phyloP scores from a whole-genome alignment of 768 basidiomycete genomes.

The Phanerochaete sordida region DNA sequence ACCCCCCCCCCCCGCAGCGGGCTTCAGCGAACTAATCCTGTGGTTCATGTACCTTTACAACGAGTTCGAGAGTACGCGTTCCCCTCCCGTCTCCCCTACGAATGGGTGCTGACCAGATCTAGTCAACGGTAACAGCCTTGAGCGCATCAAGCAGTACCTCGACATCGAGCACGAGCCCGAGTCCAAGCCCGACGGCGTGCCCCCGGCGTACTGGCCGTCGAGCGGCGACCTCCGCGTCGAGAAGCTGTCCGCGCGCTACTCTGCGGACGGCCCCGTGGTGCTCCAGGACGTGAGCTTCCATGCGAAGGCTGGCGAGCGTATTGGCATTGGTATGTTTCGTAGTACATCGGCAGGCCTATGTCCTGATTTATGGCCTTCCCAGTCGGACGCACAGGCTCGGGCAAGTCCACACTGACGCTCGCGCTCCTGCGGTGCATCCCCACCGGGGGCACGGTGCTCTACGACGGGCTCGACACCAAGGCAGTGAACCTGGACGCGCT shows the following conservation, averaged over 20 bases:
- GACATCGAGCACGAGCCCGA: constrained; percentile 45
- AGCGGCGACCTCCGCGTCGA: constrained; percentile 42
- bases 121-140: constrained; percentile 19
- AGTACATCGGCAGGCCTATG: too few species aligned
- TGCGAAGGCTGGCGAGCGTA: constrained; percentile 51
- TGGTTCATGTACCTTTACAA: constrained; percentile 43
- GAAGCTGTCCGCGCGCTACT: constrained; percentile 40
- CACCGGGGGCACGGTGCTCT: constrained; percentile 48
- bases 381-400: constrained; percentile 43
- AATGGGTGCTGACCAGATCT: background rate
- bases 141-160: constrained; percentile 44
- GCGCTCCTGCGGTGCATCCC: constrained; percentile 52
- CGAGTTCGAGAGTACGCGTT: constrained; percentile 38
- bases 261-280: constrained; percentile 49
- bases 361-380: background rate
- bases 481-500: constrained; percentile 51
- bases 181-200: constrained; percentile 30
- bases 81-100: background rate
- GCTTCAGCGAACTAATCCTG: constrained; percentile 53
- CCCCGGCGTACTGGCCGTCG: constrained; percentile 52
- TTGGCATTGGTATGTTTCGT: constrained; percentile 37
- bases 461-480: constrained; percentile 45
- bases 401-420: constrained; percentile 40
- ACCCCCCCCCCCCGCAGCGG: constrained; percentile 27
- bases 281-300: constrained; percentile 51